Conservation (phyloP, 192 early-diverging fungal species). For the Gonapodya sp. region DNA sequence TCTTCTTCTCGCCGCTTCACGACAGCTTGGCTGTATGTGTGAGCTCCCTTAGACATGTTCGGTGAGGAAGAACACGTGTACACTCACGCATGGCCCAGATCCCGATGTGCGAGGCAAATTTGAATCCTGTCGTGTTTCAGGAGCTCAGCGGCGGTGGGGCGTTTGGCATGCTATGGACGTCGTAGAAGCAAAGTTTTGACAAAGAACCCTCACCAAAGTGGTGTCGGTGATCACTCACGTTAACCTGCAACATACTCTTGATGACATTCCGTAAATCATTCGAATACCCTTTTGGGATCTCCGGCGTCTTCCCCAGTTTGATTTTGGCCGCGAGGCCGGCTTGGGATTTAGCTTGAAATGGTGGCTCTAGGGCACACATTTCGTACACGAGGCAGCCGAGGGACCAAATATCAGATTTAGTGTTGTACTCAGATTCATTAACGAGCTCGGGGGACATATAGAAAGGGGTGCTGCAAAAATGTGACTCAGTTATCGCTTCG, state of each 20-base stretch:
- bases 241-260: constrained; percentile 40
- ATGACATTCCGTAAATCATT: constrained; percentile 23
- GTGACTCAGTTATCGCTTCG: constrained; percentile 11
- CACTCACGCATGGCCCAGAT: neutral
- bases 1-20: neutral
- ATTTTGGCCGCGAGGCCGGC: constrained; percentile 46
- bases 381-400: constrained; percentile 66
- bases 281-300: constrained; percentile 37
- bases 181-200: neutral
- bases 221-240: constrained; percentile 25
- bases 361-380: constrained; percentile 61
- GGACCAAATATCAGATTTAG: constrained; percentile 67
- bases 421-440: constrained; percentile 53
- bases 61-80: too few relatives aligned
- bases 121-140: constrained; percentile 23
- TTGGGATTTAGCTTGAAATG: constrained; percentile 60
- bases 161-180: constrained; percentile 22
- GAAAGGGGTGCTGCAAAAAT: constrained; percentile 42
- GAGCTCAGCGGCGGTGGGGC: constrained; percentile 31
- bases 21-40: neutral
- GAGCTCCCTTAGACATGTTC: too few relatives aligned
- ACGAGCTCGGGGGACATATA: constrained; percentile 76
- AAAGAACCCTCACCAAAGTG: neutral
- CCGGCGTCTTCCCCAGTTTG: constrained; percentile 36
- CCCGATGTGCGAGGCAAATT: neutral